These are phyloP conservation scores for Cyberlindnera amylophila DNA, from an alignment of 805 yeast genomes.

Conservation along the genomic window DNA sequence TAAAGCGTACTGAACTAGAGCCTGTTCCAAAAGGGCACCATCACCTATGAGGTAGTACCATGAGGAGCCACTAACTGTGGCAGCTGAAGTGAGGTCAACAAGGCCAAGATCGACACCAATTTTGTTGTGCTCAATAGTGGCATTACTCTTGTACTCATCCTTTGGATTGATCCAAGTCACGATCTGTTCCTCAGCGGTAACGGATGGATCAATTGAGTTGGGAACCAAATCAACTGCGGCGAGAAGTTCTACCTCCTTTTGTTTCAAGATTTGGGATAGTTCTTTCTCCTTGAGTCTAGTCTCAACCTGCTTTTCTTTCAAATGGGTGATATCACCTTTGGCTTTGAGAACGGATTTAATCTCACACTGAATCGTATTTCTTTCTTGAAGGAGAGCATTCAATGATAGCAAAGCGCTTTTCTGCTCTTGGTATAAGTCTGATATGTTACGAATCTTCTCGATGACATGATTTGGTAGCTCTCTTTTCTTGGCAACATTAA, in stretches of 20 bases:
- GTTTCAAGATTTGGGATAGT: conserved; percentile 15
- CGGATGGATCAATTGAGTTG: conserved; percentile 50
- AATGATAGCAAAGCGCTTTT: conserved; percentile 22
- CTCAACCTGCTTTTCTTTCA: conserved; percentile 16
- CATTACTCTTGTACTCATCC: conserved; percentile 25
- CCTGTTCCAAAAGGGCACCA: conserved; percentile 88
- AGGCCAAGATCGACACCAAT: conserved; percentile 68
- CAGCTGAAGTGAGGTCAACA: conserved; percentile 67
- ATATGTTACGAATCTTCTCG: conserved; percentile 27
- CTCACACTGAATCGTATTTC: conserved; percentile 29
- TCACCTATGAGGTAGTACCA: conserved; percentile 84
- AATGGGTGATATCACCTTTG: conserved; percentile 10
- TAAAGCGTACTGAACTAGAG: conserved; percentile 76
- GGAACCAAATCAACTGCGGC: conserved; percentile 53
- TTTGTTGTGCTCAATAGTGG: conserved; percentile 53
- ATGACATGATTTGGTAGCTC: conserved; percentile 22
- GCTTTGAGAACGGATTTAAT: conserved; percentile 25
- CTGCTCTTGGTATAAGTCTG: conserved; percentile 25
- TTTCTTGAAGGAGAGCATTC: conserved; percentile 27
- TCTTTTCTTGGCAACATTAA: conserved; percentile 32
- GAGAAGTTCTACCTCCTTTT: conserved; percentile 35
- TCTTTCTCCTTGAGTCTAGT: conserved; percentile 23
- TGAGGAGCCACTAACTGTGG: conserved; percentile 72
- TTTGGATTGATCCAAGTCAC: conserved; percentile 49
- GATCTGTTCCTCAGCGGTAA: conserved; percentile 39